A percentile compares a stretch with the other conserved stretches of the same genome.
These are phyloP conservation scores for Petunia hybrid DNA, from an alignment of 305 asterid genomes.

Conservation along the genomic window DNA sequence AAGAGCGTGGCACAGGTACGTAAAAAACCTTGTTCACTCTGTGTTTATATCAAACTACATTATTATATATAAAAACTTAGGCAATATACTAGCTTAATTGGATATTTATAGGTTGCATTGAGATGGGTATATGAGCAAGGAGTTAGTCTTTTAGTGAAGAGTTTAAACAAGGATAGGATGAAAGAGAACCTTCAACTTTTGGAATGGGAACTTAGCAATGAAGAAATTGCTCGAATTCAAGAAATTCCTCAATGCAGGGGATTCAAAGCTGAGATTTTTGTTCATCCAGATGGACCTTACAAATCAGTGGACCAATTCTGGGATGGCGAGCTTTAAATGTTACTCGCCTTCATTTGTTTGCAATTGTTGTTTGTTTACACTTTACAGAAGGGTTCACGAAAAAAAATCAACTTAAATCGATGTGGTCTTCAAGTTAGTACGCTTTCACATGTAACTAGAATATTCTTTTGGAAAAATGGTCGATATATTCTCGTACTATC, in stretches of 20 bases:
- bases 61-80: too few species aligned
- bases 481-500: too few species aligned
- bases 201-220: slow-evolving; percentile 43
- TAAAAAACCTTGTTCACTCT: not conserved
- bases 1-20: slow-evolving; percentile 42
- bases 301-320: slow-evolving; percentile 46
- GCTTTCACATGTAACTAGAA: not conserved
- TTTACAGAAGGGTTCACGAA: not conserved
- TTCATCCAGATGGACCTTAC: slow-evolving; percentile 43
- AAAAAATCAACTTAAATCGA: not conserved
- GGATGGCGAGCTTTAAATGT: slow-evolving; percentile 51
- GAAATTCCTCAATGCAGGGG: slow-evolving; percentile 46
- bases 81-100: not conserved
- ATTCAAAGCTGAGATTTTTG: not conserved
- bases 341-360: not conserved
- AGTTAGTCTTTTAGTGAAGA: slow-evolving; percentile 46
- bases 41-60: not conserved
- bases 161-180: slow-evolving; percentile 52
- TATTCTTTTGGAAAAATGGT: too few species aligned
- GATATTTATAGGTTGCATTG: slow-evolving; percentile 46
- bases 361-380: not conserved
- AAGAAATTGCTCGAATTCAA: slow-evolving; percentile 37
- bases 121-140: slow-evolving; percentile 61
- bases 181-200: slow-evolving; percentile 44
- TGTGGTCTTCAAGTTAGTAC: not conserved